Base-by-base conservation (phyloP, 768 basidiomycete genomes). In the Sporobolomyces phaffii region DNA sequence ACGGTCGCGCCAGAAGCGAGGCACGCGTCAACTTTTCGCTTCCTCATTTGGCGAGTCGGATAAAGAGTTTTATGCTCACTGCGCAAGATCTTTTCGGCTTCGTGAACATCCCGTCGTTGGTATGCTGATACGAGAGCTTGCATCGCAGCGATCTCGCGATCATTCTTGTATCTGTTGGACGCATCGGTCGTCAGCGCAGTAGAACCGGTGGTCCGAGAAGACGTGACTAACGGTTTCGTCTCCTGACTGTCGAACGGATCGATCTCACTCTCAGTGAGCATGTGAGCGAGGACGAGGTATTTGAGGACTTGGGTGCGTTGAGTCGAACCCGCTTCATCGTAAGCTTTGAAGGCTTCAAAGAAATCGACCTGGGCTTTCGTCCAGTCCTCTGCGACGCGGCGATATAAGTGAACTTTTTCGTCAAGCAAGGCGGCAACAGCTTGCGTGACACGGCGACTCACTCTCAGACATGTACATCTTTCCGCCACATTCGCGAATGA, bases 391-490 rank as follows among this genome's bases (percentile, higher is more conserved):
- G 75, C 14, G 18, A 24, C n/a, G 9, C 24, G n/a, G 17, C 15
- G 24, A 54, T 20, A 26, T 11, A 31, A 5, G 13, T 14, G 29
- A 20, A 22, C 33, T 1, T 10, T 40, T 17, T n/a, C n/a, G n/a
- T n/a, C n/a, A n/a, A n/a, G n/a, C n/a, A n/a, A n/a, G n/a, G n/a
- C 14, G 2, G 52, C 1, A 22, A 22, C 26, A 43, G 14, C 17
- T 7, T 17, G 44, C 26, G 26, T n/a, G 44, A 45, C 7, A 51
- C 22, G 28, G 73, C 15, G 44, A 75, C 86, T 75, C 78, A 88
- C 94, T 89, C 82, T 98, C 96, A 64, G 90, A 91, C 96, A 99
- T 98, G 93, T 96, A 98, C 96, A 99, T 99, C 80, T 99, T 99
- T 3, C 96, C 96, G 20, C 96, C 96, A 72, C 94, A 98, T 78